These are phyloP conservation scores for Linnemannia zychae DNA, from an alignment of 192 early-diverging fungal species.

Conservation along the genomic window DNA sequence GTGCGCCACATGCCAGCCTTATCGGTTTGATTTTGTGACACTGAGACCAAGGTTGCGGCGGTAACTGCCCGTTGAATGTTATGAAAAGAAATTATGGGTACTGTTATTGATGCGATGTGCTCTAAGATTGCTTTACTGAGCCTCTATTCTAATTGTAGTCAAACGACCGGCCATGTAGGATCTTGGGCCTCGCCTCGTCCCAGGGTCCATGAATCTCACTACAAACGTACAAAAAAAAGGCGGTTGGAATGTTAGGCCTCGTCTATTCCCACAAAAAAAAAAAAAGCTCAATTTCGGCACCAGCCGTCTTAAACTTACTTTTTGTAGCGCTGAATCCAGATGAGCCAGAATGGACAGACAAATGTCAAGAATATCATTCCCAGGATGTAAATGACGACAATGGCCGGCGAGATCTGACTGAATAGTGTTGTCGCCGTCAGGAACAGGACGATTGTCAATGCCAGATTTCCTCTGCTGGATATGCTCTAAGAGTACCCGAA, in stretches of 20 bases:
- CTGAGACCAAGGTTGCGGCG: too few species aligned
- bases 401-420: conserved; percentile 74
- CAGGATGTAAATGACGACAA: conserved; percentile 77
- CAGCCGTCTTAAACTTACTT: conserved; percentile 67
- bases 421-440: conserved; percentile 74
- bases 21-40: too few species aligned
- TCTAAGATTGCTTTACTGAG: not conserved
- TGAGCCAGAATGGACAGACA: conserved; percentile 92
- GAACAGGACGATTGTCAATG: conserved; percentile 70
- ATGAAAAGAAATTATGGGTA: too few species aligned
- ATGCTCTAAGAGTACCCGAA: conserved; percentile 42
- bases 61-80: too few species aligned
- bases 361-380: conserved; percentile 86
- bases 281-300: not conserved
- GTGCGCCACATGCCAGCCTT: too few species aligned
- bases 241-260: not conserved
- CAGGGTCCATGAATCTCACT: conserved; percentile 97
- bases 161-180: conserved; percentile 64
- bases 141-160: conserved; percentile 31
- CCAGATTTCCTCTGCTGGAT: conserved; percentile 61
- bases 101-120: not conserved
- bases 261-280: not conserved
- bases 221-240: conserved; percentile 3
- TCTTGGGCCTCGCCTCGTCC: conserved; percentile 91
- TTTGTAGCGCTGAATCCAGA: conserved; percentile 95